These are phyloP conservation scores for Lodderomyces metapsilosis DNA, from an alignment of 1,139 yeast species.

Conservation along the genomic window DNA sequence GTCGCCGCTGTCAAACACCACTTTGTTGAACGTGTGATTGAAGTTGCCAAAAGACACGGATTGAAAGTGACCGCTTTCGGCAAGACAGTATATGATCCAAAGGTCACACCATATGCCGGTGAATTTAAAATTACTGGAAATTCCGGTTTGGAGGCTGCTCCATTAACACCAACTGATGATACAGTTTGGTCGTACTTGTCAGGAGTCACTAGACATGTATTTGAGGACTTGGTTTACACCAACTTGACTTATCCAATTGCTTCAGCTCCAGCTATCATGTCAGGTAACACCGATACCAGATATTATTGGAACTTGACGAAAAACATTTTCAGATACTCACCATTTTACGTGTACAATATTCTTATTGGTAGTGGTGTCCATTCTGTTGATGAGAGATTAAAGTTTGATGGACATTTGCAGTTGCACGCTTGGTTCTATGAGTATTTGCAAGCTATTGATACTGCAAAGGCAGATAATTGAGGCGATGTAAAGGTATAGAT, in stretches of 20 bases:
- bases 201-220: conserved; percentile 44
- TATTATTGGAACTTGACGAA: conserved; percentile 73
- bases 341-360: conserved; percentile 24
- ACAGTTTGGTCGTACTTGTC: conserved; percentile 42
- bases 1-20: conserved; percentile 23
- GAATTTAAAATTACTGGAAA: conserved; percentile 20
- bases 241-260: conserved; percentile 42
- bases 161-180: conserved; percentile 35
- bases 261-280: conserved; percentile 64
- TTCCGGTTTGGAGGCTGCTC: conserved; percentile 32
- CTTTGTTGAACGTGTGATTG: conserved; percentile 20
- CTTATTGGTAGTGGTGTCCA: conserved; percentile 28
- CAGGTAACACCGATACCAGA: conserved; percentile 84
- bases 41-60: conserved; percentile 30
- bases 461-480: conserved; percentile 16
- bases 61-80: conserved; percentile 25
- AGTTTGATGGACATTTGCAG: conserved; percentile 39
- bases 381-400: conserved; percentile 41
- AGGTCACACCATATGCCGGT: conserved; percentile 21
- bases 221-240: conserved; percentile 40
- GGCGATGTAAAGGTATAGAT: background rate
- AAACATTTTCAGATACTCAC: conserved; percentile 68
- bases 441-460: conserved; percentile 25
- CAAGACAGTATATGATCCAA: conserved; percentile 17
- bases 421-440: conserved; percentile 40